Evolutionary conservation across 2,329 filamentous ascomycete genomes (phyloP).

Genomic region (Aschersonia sp.): DNA sequence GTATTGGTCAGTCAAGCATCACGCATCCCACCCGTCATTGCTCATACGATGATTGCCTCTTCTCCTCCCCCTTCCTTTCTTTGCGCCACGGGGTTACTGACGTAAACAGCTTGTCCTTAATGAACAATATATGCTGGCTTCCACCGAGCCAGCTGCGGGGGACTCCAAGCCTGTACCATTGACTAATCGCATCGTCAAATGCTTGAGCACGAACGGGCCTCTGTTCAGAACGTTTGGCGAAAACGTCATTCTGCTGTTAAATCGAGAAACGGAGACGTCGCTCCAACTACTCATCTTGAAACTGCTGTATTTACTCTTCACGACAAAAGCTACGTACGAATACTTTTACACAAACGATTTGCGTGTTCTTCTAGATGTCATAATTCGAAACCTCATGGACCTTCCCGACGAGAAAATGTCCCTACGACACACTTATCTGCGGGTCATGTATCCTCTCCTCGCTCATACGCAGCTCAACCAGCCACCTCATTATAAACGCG

Average conservation of each 20-base stretch:
- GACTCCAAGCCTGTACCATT: conserved; percentile 34
- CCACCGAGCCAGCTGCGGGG: conserved; percentile 34
- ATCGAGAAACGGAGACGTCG: conserved; percentile 87
- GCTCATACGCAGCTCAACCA: conserved; percentile 82
- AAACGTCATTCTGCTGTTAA: conserved; percentile 89
- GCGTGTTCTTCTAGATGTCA: conserved; percentile 84
- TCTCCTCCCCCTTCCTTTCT: background rate
- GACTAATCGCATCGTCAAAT: conserved; percentile 89
- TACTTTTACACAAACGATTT: conserved; percentile 99
- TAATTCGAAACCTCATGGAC: conserved; percentile 93
- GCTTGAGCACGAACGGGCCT: conserved; percentile 67
- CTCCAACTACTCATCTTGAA: conserved; percentile 94
- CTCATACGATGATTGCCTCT: background rate
- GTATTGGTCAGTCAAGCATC: conserved; percentile 53
- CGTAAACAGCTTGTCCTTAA: conserved; percentile 68
- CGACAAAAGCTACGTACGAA: conserved; percentile 79
- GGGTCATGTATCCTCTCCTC: conserved; percentile 80
- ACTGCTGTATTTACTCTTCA: conserved; percentile 88
- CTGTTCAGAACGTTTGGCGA: conserved; percentile 90
- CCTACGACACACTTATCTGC: conserved; percentile 84
- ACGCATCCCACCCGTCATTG: background rate
- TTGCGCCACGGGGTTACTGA: background rate
- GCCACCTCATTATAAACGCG: conserved; percentile 80
- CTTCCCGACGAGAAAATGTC: conserved; percentile 68
- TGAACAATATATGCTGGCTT: conserved; percentile 90